These are phyloP conservation scores for Begonia masoniana DNA, from an alignment of 306 rosid genomes.

Conservation along the genomic window DNA sequence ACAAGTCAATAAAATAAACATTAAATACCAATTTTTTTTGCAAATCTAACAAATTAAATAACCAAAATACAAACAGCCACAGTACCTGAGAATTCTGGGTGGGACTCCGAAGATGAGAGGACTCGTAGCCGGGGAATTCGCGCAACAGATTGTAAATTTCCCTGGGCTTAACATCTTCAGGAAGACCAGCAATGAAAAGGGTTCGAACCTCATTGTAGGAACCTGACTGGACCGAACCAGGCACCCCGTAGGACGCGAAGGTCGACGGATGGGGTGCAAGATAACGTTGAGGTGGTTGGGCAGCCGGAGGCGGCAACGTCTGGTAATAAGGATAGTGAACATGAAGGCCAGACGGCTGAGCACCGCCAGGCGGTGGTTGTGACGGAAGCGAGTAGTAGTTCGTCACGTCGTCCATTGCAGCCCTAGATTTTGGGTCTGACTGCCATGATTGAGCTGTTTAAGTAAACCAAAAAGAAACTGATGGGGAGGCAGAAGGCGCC, in stretches of 20 bases:
- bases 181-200: slow-evolving; percentile 83
- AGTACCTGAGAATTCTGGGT: slow-evolving; percentile 55
- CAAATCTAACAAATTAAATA: background rate
- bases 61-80: background rate
- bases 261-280: slow-evolving; percentile 13
- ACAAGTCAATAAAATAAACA: too few relatives aligned
- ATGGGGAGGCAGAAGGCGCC: too few relatives aligned
- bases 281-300: slow-evolving; percentile 8
- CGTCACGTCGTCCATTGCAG: slow-evolving; percentile 67
- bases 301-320: slow-evolving; percentile 12
- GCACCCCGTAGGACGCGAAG: slow-evolving; percentile 29
- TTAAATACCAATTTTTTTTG: too few relatives aligned
- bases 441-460: too few relatives aligned
- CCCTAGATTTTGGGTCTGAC: slow-evolving; percentile 15
- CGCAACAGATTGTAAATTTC: slow-evolving; percentile 83
- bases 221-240: slow-evolving; percentile 19
- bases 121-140: slow-evolving; percentile 85
- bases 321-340: slow-evolving; percentile 49
- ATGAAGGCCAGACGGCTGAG: slow-evolving; percentile 25
- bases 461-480: too few relatives aligned
- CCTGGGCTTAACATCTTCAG: slow-evolving; percentile 75
- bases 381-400: slow-evolving; percentile 57
- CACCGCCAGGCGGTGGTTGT: slow-evolving; percentile 17
- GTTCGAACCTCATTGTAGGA: slow-evolving; percentile 67
- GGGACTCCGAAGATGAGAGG: slow-evolving; percentile 85